Conservation (phyloP, 208 protist species). For the Leishmania gerbilli region DNA sequence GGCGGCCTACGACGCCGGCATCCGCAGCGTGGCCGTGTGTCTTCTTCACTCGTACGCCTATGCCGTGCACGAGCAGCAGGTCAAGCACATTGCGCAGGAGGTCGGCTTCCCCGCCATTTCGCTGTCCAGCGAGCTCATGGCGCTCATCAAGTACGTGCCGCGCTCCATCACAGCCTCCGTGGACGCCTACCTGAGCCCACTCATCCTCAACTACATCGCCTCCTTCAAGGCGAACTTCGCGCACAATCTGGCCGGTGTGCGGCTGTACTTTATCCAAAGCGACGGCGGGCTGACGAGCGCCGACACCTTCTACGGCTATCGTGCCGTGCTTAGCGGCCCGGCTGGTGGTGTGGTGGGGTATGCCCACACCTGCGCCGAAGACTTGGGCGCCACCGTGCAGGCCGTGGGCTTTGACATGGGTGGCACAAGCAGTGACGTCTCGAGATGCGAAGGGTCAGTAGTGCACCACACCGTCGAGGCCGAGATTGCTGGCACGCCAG, state of each 20-base stretch:
- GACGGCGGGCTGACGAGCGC: slow-evolving; percentile 94
- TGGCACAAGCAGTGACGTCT: slow-evolving; percentile 96
- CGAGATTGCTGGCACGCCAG: slow-evolving; percentile 82
- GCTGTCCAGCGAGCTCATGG: slow-evolving; percentile 90
- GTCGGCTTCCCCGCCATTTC: slow-evolving; percentile 93
- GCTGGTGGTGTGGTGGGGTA: slow-evolving; percentile 96
- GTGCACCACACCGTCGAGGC: slow-evolving; percentile 93
- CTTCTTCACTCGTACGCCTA: slow-evolving; percentile 95
- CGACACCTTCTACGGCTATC: slow-evolving; percentile 88
- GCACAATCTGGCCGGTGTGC: slow-evolving; percentile 46
- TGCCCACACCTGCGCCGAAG: slow-evolving; percentile 66
- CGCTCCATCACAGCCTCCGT: slow-evolving; percentile 94
- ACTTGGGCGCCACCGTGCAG: slow-evolving; percentile 36
- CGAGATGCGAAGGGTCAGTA: slow-evolving; percentile 65
- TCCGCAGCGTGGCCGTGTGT: slow-evolving; percentile 89
- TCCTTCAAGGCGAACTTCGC: slow-evolving; percentile 68
- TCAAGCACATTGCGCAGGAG: slow-evolving; percentile 81
- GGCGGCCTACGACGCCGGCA: slow-evolving; percentile 64
- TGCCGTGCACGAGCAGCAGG: slow-evolving; percentile 76
- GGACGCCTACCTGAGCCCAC: slow-evolving; percentile 96
- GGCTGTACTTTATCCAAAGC: slow-evolving; percentile 90
- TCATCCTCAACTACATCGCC: slow-evolving; percentile 86
- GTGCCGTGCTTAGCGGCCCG: slow-evolving; percentile 94
- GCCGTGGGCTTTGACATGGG: slow-evolving; percentile 96
- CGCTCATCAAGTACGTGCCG: slow-evolving; percentile 93